Percentiles rank a stretch among this genome's conserved stretches.
phyloP scores from a whole-genome alignment of 2,329 filamentous ascomycete genomes.

The Sporothrix inflata region DNA sequence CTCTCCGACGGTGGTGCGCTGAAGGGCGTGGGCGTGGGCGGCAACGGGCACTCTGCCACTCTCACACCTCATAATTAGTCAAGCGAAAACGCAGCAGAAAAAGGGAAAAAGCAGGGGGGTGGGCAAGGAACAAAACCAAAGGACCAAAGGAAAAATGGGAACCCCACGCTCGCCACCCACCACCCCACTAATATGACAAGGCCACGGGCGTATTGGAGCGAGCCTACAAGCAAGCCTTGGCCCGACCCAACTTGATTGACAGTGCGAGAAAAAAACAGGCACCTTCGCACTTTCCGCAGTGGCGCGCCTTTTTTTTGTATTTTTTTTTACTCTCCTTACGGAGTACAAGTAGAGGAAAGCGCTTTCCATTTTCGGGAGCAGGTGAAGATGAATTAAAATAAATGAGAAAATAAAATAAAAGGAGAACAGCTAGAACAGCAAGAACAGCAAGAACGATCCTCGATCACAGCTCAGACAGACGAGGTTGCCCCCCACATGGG shows the following conservation, averaged over 20 bases:
- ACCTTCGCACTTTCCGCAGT: not conserved
- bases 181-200: conserved; percentile 14
- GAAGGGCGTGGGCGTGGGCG: not conserved
- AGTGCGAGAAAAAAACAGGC: not conserved
- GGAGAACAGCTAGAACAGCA: not conserved
- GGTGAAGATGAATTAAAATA: no score
- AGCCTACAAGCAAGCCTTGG: not conserved
- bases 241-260: conserved; percentile 17
- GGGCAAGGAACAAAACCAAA: not conserved
- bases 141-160: conserved; percentile 5
- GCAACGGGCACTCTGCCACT: not conserved
- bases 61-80: conserved; percentile 23
- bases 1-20: not conserved
- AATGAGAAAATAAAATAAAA: not conserved
- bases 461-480: not conserved
- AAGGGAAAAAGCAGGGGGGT: not conserved
- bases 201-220: conserved; percentile 8
- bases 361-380: no score
- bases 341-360: no score
- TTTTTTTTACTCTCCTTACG: not conserved
- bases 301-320: not conserved
- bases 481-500: conserved; percentile 17
- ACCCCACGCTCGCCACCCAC: conserved; percentile 28
- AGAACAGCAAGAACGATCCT: not conserved
- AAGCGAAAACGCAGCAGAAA: not conserved